These are phyloP conservation scores for Mortierella polycephala DNA, from an alignment of 371 early-diverging fungal species.

Conservation along the genomic window DNA sequence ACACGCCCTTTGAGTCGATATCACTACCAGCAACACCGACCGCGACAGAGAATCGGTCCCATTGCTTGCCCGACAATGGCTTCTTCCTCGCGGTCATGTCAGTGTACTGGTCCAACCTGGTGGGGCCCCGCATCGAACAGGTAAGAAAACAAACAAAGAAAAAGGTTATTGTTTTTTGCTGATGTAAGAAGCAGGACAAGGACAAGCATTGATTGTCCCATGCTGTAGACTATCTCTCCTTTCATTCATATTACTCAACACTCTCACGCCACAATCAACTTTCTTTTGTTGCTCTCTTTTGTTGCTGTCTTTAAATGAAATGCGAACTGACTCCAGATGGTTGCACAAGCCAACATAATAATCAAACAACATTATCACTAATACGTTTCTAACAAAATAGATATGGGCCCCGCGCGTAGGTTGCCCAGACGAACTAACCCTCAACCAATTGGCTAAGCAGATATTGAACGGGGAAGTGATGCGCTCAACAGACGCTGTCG, in stretches of 20 bases:
- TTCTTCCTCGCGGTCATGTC: slow-evolving; percentile 68
- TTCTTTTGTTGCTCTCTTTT: neutral
- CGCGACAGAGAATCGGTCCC: slow-evolving; percentile 37
- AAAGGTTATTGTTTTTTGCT: slow-evolving; percentile 4
- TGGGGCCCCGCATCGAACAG: slow-evolving; percentile 69
- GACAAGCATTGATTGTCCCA: neutral
- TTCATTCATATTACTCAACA: slow-evolving; percentile 1
- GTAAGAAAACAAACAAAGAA: slow-evolving; percentile 14
- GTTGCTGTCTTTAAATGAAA: slow-evolving; percentile 28
- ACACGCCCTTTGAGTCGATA: slow-evolving; percentile 37
- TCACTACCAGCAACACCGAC: slow-evolving; percentile 53
- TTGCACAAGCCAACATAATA: slow-evolving; percentile 13
- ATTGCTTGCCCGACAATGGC: slow-evolving; percentile 62
- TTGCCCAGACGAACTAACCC: slow-evolving; percentile 47
- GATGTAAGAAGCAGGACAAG: slow-evolving; percentile 7
- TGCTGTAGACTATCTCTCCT: neutral
- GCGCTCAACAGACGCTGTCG: slow-evolving; percentile 51
- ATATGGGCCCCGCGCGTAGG: slow-evolving; percentile 53
- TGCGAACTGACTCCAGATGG: slow-evolving; percentile 7
- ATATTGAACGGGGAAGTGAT: slow-evolving; percentile 72
- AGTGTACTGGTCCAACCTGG: slow-evolving; percentile 71
- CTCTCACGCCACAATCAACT: neutral
- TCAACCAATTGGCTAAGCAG: slow-evolving; percentile 63
- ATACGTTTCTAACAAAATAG: slow-evolving; percentile 7
- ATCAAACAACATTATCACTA: too few species aligned